phyloP scores from a whole-genome alignment of 2,329 filamentous ascomycete genomes.

The Mariannaea sp. region DNA sequence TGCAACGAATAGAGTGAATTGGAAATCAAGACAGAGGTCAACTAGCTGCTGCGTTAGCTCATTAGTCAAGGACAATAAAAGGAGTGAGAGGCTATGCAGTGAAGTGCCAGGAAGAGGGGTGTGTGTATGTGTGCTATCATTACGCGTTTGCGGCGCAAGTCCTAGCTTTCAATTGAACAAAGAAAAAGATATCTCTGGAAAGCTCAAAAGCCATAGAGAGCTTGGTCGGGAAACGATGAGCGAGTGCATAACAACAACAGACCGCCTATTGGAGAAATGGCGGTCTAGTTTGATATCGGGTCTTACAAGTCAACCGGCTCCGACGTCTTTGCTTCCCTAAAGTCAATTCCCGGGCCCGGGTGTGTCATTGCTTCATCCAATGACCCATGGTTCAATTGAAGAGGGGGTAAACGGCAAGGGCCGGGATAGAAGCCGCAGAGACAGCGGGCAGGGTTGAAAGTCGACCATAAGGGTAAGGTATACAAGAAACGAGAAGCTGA shows the following conservation, averaged over 20 bases:
- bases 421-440: constrained; percentile 23
- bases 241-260: constrained; percentile 41
- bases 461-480: too few species aligned
- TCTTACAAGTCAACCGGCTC: constrained; percentile 1
- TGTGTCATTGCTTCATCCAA: constrained; percentile 8
- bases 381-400: constrained; percentile 27
- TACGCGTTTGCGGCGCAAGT: neutral
- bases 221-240: constrained; percentile 7
- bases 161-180: constrained; percentile 11
- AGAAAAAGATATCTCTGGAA: constrained; percentile 2
- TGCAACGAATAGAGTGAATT: constrained; percentile 22
- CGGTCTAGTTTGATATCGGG: constrained; percentile 31
- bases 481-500: constrained; percentile 14
- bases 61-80: constrained; percentile 16
- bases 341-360: constrained; percentile 7
- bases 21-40: constrained; percentile 28
- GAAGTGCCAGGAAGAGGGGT: neutral
- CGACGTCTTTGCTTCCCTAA: constrained; percentile 4
- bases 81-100: neutral
- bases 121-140: neutral
- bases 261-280: constrained; percentile 43
- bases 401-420: constrained; percentile 14
- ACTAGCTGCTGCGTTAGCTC: constrained; percentile 21
- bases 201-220: constrained; percentile 8
- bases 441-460: too few species aligned